Evolutionary conservation across 805 yeast species (phyloP), one percentile per base, ranked within the genome.

Genomic region (Saturnispora kantuleensis): DNA sequence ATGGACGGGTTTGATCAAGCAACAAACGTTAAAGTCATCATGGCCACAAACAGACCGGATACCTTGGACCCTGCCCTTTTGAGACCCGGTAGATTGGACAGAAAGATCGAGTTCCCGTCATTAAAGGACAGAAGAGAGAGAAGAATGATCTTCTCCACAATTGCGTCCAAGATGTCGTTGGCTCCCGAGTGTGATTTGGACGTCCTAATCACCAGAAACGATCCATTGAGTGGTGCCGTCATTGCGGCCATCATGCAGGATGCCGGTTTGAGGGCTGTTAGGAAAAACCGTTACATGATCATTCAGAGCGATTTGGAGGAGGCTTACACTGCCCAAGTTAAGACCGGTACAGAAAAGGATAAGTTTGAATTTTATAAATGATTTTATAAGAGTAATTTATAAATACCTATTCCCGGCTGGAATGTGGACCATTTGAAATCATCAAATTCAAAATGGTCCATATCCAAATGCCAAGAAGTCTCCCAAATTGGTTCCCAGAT

Each of bases 231-330:
- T 32, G 99, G 99, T 60, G 98, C 95, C 10, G 77, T 90, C 46
- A 93, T 93, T 60, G 97, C 99, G 12, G 98, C 98, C 13, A 90
- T 93, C 55, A 93, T 93, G 98, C 99, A 93, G 74, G 99, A 94
- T 68, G 99, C 99, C 28, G 99, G 99, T 54, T 75, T 93, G 55
- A 79, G 98, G 56, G 99, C 99, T 2, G 97, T 93, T 39, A 84
- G 99, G 70, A 93, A 90, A 70, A 93, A 93, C 66, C 78, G 99
- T 68, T 93, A 94, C 64, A 95, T 93, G 66, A 94, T 93, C 53
- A 71, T 94, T 59, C 97, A 93, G 68, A 81, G 82, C 60, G 99
- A 93, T 69, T 72, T 93, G 62, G 99, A 93, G 64, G 99, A 93
- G 69, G 98, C 98, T 6, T 93, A 93, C 69, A 84, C 95, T 45